Base-by-base conservation (phyloP, 306 rosid genomes). In the Cucumis melo region DNA sequence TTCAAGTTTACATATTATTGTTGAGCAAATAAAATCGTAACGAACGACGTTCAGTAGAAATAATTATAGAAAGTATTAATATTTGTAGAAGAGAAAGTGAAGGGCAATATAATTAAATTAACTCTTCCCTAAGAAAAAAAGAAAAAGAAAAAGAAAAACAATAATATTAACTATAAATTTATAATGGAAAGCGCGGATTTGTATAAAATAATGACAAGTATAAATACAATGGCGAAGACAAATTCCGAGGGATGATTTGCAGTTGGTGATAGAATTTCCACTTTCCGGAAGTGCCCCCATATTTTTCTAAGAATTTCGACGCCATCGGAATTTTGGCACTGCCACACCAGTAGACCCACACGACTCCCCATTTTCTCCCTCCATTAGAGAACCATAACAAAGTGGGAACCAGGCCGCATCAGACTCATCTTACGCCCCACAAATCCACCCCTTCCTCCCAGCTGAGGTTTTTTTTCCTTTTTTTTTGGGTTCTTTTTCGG, bases 321-420 rank as follows among this genome's bases (percentile, higher is more conserved):
- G 21, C 55, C 56, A 41, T 68, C n/a, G 74, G 53, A 68, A 23
- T 23, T 68, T 41, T 68, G 74, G 74, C 36, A 21, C 54, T 42
- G 56, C 74, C 74, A 20, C 11, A 67, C n/a, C 50, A 41, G 74
- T 68, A 44, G 75, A 70, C 57, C 57, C 75, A 44, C 75, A 23
- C 75, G 21, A 70, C 39, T 71, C 75, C 16, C 23, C 76, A 48
- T 27, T 85, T 78, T 2, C 59, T 23, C 58, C 42, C 41, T 48
- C 59, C 23, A 24, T 21, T 32, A 2, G 36, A 48, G 60, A 72
- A 29, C 76, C 57, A 70, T 1, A 17, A 46, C 75, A 1, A 39
- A 67, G 34, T 42, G 74, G 55, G 42, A 15, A 13, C 56, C 15
- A 46, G 38, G 58, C 4, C 56, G 58, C 41, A 70, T 34, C 71